Evolutionary conservation across 805 yeast genomes (phyloP), one percentile per base, ranked within the genome.

Genomic region (Debaryomyces maramus): DNA sequence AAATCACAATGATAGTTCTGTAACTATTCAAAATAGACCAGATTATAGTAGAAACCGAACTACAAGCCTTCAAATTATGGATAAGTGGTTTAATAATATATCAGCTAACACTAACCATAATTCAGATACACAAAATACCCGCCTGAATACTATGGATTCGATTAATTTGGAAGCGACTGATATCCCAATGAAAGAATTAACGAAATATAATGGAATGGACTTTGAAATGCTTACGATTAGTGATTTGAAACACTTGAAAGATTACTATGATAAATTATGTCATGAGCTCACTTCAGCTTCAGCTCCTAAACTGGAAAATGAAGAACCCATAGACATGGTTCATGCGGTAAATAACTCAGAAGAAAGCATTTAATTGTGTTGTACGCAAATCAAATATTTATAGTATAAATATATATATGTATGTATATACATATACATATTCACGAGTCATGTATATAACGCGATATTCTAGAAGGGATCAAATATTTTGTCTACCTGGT

Each of bases 61-160:
- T 8, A 51, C 71, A 20, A 67, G 73, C 46, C 41, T 65, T 16
- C 74, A 68, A 41, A 56, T 69, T 13, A 66, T 69, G 69, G 75
- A 69, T 43, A 65, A 60, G 43, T 69, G 73, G 73, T 65, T 69
- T 42, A 64, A 58, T 45, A 67, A 65, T 46, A 45, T 69, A 7
- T 33, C 36, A 32, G 36, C 35, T 26, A 35, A 15, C 4, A 13
- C 23, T 14, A 16, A 18, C 4, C 13, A 3, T 24, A 33, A 13
- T 7, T 9, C 22, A 11, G 34, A 32, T 8, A 17, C 21, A n/a
- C 19, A 32, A 4, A 32, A 4, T 8, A 20, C 19, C 11, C 8
- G 14, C 16, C 8, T 9, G n/a, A 17, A 21, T 13, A 20, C 19
- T 3, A 5, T 18, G 9, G 22, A 11, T 2, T 9, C 13, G 13